These are phyloP conservation scores for Lipomyces mesembrius DNA, from an alignment of 805 yeast species.

Conservation along the genomic window DNA sequence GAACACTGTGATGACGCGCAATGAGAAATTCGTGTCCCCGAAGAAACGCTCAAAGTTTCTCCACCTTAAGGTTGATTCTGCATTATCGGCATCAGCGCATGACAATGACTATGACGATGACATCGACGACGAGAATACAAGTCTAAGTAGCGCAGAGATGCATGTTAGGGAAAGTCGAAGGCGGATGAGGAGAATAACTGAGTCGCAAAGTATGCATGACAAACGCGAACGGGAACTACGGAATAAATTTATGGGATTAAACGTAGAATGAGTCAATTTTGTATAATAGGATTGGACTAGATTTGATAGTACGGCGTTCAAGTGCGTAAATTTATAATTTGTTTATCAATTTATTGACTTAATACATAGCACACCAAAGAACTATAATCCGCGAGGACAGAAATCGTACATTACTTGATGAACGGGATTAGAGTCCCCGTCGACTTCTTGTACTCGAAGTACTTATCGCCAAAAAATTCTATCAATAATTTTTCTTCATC, in stretches of 20 bases:
- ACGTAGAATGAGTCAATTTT: neutral
- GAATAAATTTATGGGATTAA: conserved; percentile 4
- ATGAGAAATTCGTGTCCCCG: neutral
- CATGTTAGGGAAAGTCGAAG: conserved; percentile 10
- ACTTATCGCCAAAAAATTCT: conserved; percentile 72
- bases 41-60: neutral
- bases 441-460: conserved; percentile 55
- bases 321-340: neutral
- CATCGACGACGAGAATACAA: conserved; percentile 7
- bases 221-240: conserved; percentile 14
- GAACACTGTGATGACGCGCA: neutral
- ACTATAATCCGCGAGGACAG: neutral
- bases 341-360: neutral
- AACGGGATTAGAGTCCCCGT: conserved; percentile 72
- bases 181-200: conserved; percentile 3
- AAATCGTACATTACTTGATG: conserved; percentile 39
- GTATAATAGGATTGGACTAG: neutral
- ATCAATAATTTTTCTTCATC: conserved; percentile 70
- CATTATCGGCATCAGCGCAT: neutral
- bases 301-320: neutral
- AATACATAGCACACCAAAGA: neutral
- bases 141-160: neutral
- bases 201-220: conserved; percentile 10
- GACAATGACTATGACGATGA: conserved; percentile 1
- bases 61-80: neutral